phyloP scores from a whole-genome alignment of 2,329 filamentous ascomycete genomes.

The Fusarium xylarioides region DNA sequence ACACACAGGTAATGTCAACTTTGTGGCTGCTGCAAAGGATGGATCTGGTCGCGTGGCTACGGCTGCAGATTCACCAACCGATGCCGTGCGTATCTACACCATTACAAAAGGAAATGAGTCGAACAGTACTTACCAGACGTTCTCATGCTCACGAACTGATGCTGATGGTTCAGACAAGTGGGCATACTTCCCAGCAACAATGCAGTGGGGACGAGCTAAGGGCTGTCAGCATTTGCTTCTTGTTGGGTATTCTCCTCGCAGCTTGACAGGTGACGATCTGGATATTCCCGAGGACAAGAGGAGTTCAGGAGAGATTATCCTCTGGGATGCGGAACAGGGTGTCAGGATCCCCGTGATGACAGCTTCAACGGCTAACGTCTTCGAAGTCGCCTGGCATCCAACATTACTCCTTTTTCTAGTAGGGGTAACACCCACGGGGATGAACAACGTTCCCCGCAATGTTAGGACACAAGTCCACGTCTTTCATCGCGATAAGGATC shows the following conservation, averaged over 20 bases:
- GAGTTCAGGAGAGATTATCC: constrained; percentile 67
- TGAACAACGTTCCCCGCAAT: constrained; percentile 53
- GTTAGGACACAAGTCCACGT: constrained; percentile 67
- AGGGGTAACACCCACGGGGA: constrained; percentile 63
- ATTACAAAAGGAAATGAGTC: constrained; percentile 51
- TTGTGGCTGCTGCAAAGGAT: constrained; percentile 64
- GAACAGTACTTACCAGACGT: constrained; percentile 48
- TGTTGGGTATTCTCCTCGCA: constrained; percentile 70
- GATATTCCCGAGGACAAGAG: constrained; percentile 67
- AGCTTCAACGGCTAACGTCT: constrained; percentile 67
- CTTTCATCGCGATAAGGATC: constrained; percentile 51
- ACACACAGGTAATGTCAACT: constrained; percentile 69
- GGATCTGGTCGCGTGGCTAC: constrained; percentile 63
- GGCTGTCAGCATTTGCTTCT: constrained; percentile 62
- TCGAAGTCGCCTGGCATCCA: constrained; percentile 72
- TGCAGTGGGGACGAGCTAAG: constrained; percentile 65
- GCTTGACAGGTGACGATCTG: constrained; percentile 59
- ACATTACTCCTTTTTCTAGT: constrained; percentile 61
- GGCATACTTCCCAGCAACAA: constrained; percentile 70
- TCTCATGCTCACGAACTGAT: constrained; percentile 54
- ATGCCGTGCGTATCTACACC: constrained; percentile 67
- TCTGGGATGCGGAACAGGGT: constrained; percentile 63
- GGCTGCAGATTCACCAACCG: constrained; percentile 62
- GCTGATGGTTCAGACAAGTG: constrained; percentile 57
- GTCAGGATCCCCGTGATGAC: constrained; percentile 59